These are phyloP conservation scores for Colletotrichum paranaense DNA, from an alignment of 2,329 filamentous ascomycete genomes.

Conservation along the genomic window DNA sequence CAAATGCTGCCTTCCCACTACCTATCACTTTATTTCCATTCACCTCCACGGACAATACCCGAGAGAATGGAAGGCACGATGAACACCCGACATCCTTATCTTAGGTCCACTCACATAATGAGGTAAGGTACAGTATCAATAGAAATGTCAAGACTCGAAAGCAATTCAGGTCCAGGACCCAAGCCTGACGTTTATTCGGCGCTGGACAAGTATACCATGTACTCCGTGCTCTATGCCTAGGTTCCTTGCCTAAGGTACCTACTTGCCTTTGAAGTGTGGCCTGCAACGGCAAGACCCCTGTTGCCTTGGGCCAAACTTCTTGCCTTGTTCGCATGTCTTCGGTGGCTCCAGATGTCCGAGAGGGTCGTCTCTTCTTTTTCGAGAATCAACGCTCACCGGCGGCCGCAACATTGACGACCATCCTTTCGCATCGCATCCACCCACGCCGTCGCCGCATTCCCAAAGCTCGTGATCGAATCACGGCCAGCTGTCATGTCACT, in stretches of 20 bases:
- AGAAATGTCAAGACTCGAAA: background rate
- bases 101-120: no score
- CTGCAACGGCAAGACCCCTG: constrained; percentile 14
- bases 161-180: background rate
- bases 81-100: background rate
- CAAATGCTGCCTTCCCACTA: background rate
- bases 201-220: background rate
- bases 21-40: no score
- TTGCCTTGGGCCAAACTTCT: constrained; percentile 17
- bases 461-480: background rate
- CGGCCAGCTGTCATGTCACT: background rate
- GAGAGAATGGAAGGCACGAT: background rate
- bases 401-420: background rate
- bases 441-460: constrained; percentile 5
- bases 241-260: background rate
- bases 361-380: background rate
- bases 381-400: background rate
- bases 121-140: no score
- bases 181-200: background rate
- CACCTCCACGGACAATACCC: no score
- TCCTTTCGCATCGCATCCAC: background rate
- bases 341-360: background rate
- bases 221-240: background rate
- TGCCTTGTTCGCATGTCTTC: background rate
- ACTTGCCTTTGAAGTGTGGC: background rate